Percentiles rank a stretch among this genome's conserved stretches.
phyloP scores from a whole-genome alignment of 768 basidiomycete species.

The Mycena chlorophos region DNA sequence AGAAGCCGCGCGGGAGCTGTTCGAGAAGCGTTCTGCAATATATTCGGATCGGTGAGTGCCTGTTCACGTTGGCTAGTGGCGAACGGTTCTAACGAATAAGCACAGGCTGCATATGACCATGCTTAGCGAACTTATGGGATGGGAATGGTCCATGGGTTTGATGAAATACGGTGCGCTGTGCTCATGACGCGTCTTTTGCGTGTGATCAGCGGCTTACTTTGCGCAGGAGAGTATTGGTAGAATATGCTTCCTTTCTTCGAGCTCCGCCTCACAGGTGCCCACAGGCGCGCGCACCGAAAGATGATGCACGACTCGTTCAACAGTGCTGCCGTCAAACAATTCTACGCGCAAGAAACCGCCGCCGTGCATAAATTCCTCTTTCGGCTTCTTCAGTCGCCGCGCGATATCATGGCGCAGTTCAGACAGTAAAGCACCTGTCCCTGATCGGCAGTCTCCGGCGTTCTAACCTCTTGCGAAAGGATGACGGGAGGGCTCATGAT shows the following conservation, averaged over 20 bases:
- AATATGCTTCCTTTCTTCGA: too few relatives aligned
- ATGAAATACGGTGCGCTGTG: constrained; percentile 20
- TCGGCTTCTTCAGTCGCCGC: constrained; percentile 25
- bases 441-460: neutral
- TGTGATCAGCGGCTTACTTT: neutral
- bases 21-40: constrained; percentile 34
- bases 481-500: constrained; percentile 27
- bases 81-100: too few relatives aligned
- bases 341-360: constrained; percentile 24
- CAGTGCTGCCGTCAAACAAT: constrained; percentile 17
- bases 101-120: constrained; percentile 22
- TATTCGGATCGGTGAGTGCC: constrained; percentile 31
- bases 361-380: constrained; percentile 26
- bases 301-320: constrained; percentile 27
- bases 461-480: too few relatives aligned
- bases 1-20: constrained; percentile 34
- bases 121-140: constrained; percentile 28
- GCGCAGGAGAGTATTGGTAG: too few relatives aligned
- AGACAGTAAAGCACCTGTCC: constrained; percentile 25
- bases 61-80: neutral
- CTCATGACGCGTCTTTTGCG: neutral
- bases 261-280: neutral
- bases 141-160: constrained; percentile 19
- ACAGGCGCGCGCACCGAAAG: constrained; percentile 26
- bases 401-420: constrained; percentile 28